A percentile compares a stretch with the other conserved stretches of the same genome.
Evolutionary conservation across 2,329 filamentous ascomycete genomes (phyloP).

Genomic region (Venturia aucupariae): DNA sequence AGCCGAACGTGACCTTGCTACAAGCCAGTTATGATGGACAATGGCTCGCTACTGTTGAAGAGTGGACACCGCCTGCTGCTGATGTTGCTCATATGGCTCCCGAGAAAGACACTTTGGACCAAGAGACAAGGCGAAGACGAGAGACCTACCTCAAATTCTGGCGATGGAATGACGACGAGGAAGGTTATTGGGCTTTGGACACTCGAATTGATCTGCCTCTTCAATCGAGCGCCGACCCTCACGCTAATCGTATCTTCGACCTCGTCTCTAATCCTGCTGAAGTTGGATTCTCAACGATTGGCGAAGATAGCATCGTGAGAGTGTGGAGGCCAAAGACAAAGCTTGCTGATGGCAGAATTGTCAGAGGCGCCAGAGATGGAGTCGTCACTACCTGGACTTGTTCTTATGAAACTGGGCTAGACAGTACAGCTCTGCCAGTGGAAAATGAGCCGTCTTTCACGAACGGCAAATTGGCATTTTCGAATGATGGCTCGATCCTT

Average conservation of each 20-base stretch:
- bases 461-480: conserved; percentile 66
- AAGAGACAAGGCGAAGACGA: conserved; percentile 41
- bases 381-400: conserved; percentile 50
- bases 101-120: conserved; percentile 20
- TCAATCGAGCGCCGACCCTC: conserved; percentile 37
- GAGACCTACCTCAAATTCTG: conserved; percentile 91
- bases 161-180: conserved; percentile 52
- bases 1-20: conserved; percentile 69
- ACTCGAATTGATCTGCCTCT: conserved; percentile 82
- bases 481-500: conserved; percentile 75
- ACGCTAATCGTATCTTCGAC: conserved; percentile 55
- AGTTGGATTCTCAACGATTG: conserved; percentile 73
- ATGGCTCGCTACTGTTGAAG: conserved; percentile 88
- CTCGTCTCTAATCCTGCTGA: conserved; percentile 61
- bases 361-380: conserved; percentile 49
- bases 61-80: conserved; percentile 67
- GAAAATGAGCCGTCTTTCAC: conserved; percentile 25
- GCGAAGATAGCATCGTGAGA: conserved; percentile 67
- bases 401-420: conserved; percentile 20
- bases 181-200: conserved; percentile 58
- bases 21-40: conserved; percentile 69
- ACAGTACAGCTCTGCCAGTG: conserved; percentile 15
- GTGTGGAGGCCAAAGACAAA: conserved; percentile 72
- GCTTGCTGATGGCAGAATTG: conserved; percentile 56
- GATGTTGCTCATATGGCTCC: conserved; percentile 54